phyloP scores from a whole-genome alignment of 768 basidiomycete genomes.

The Suillus cothurnatus region DNA sequence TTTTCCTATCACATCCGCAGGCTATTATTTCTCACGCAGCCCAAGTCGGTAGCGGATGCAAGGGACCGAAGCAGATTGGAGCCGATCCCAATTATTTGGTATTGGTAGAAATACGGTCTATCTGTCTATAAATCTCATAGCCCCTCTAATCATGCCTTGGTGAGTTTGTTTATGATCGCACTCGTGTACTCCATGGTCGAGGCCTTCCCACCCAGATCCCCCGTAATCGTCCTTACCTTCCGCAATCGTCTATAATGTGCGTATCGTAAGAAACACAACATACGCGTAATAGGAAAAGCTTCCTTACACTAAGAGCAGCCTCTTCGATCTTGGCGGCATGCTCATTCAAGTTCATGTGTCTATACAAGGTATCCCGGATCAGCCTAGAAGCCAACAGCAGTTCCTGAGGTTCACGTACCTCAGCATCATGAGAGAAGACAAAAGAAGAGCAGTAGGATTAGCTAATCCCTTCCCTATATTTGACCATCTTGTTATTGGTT shows the following conservation, averaged over 20 bases:
- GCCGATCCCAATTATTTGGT: constrained; percentile 10
- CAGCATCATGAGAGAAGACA: constrained; percentile 98
- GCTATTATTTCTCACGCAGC: constrained; percentile 30
- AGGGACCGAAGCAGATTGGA: constrained; percentile 10
- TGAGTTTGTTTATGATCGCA: constrained; percentile 80
- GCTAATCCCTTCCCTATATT: constrained; percentile 81
- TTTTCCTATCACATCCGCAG: constrained; percentile 14
- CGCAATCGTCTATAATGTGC: constrained; percentile 78
- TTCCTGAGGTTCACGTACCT: constrained; percentile 52
- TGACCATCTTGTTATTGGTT: constrained; percentile 12
- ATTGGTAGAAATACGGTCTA: constrained; percentile 22
- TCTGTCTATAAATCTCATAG: constrained; percentile 9
- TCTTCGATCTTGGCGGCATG: constrained; percentile 90
- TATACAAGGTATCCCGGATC: constrained; percentile 36
- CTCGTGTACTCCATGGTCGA: constrained; percentile 87
- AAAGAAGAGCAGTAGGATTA: constrained; percentile 97
- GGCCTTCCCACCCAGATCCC: constrained; percentile 93
- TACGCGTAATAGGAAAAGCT: constrained; percentile 2
- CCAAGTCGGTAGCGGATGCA: neutral
- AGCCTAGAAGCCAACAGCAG: constrained; percentile 11
- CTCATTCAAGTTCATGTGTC: constrained; percentile 90
- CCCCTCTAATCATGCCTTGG: constrained; percentile 23
- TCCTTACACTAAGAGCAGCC: constrained; percentile 82
- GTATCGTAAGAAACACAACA: constrained; percentile 6
- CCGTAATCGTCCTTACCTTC: constrained; percentile 94